Conservation (phyloP, 106 monocot genomes). For the Dactylorhiza incarnata region DNA sequence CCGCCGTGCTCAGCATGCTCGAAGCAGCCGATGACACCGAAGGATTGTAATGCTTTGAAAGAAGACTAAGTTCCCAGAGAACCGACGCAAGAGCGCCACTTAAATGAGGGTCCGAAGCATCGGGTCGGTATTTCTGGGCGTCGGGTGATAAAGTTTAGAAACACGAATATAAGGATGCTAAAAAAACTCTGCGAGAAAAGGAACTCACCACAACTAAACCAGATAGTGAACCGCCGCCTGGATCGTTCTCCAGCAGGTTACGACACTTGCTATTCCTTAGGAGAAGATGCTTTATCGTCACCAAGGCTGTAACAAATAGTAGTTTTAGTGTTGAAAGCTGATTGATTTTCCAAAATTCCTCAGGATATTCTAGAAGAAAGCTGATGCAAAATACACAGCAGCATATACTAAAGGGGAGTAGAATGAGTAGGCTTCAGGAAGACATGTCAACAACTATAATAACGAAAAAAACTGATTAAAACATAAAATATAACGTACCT, state of each 20-base stretch:
- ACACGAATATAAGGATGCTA: too few species aligned
- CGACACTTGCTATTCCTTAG: constrained; percentile 84
- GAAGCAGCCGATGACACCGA: constrained; percentile 62
- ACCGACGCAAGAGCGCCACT: constrained; percentile 93
- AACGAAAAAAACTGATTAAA: too few species aligned
- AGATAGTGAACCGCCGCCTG: constrained; percentile 87
- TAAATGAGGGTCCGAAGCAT: constrained; percentile 73
- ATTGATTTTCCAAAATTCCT: too few species aligned
- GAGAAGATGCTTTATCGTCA: constrained; percentile 78
- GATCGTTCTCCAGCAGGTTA: constrained; percentile 82
- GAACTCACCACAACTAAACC: constrained; percentile 68
- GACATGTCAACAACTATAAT: too few species aligned
- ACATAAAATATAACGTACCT: too few species aligned
- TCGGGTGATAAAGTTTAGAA: too few species aligned
- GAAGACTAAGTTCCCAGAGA: constrained; percentile 90
- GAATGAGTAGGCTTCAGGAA: too few species aligned
- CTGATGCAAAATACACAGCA: too few species aligned
- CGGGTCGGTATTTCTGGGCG: constrained; percentile 84
- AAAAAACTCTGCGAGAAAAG: too few species aligned
- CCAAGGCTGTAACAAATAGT: constrained; percentile 48
- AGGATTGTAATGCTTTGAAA: constrained; percentile 77
- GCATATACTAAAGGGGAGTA: too few species aligned
- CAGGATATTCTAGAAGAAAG: too few species aligned
- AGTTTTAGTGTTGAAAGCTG: neutral
- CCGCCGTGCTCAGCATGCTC: constrained; percentile 58